Conservation (phyloP, 2,329 filamentous ascomycete genomes). For the Pezicula radicicola region DNA sequence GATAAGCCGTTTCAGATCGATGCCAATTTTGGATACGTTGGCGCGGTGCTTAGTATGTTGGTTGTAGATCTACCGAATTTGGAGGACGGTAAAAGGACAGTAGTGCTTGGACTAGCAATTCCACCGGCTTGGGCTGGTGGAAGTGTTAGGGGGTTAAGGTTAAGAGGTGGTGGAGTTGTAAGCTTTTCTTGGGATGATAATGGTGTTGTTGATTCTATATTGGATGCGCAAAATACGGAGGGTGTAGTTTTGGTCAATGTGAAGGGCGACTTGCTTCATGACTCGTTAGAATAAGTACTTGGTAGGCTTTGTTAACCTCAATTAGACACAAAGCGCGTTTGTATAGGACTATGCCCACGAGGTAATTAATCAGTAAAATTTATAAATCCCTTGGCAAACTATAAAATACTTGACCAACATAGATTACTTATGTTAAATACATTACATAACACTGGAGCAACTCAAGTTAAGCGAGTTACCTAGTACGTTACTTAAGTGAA, state of each 20-base stretch:
- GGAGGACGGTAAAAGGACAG: slow-evolving; percentile 19
- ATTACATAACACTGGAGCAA: too few species aligned
- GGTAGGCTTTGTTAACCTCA: too few species aligned
- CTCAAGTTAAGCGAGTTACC: too few species aligned
- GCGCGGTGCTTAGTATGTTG: slow-evolving; percentile 48
- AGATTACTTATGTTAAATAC: too few species aligned
- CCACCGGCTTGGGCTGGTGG: slow-evolving; percentile 41
- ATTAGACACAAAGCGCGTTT: too few species aligned
- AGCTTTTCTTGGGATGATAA: slow-evolving; percentile 40
- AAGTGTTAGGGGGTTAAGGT: slow-evolving; percentile 38
- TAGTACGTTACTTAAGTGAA: too few species aligned
- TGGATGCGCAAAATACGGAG: slow-evolving; percentile 5
- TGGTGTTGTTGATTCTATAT: slow-evolving; percentile 28
- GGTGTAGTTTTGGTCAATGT: slow-evolving; percentile 1
- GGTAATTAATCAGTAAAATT: too few species aligned
- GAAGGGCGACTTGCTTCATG: too few species aligned
- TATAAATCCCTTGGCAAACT: too few species aligned
- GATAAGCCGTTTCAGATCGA: slow-evolving; percentile 54
- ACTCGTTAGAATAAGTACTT: too few species aligned
- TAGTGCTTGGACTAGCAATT: slow-evolving; percentile 46
- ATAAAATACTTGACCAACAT: too few species aligned
- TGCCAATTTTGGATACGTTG: slow-evolving; percentile 52
- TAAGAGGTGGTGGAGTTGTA: slow-evolving; percentile 41
- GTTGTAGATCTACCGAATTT: slow-evolving; percentile 44
- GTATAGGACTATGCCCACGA: too few species aligned